phyloP scores from a whole-genome alignment of 2,329 filamentous ascomycete species.

The Ambrosiella xylebori region DNA sequence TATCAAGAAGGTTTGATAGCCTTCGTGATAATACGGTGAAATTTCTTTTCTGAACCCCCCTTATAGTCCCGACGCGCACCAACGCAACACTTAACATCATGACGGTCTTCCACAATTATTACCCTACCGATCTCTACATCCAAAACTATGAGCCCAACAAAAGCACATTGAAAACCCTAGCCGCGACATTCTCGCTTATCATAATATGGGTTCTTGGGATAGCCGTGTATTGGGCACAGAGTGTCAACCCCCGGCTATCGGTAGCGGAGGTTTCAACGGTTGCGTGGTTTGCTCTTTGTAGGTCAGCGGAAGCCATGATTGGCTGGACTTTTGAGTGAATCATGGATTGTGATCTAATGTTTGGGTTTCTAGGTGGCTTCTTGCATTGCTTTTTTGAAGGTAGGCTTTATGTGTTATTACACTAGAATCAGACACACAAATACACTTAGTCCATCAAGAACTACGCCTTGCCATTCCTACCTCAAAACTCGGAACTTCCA shows the following conservation, averaged over 20 bases:
- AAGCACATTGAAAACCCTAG: conserved; percentile 22
- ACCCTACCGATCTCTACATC: conserved; percentile 46
- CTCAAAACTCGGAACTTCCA: too few species aligned
- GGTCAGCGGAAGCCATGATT: neutral
- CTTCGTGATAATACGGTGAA: too few species aligned
- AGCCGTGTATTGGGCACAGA: neutral
- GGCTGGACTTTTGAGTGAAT: neutral
- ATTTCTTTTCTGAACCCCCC: too few species aligned
- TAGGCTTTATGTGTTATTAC: conserved; percentile 17
- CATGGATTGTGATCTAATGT: too few species aligned
- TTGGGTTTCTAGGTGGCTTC: conserved; percentile 32
- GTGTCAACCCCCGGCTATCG: neutral
- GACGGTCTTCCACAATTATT: conserved; percentile 46
- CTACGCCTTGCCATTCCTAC: neutral
- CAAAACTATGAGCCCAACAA: conserved; percentile 49
- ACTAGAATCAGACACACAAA: neutral
- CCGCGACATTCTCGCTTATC: neutral
- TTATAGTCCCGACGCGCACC: neutral
- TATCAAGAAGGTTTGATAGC: too few species aligned
- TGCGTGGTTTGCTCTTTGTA: conserved; percentile 10
- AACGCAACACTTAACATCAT: neutral
- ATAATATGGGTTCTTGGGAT: conserved; percentile 1
- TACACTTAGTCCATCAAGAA: neutral
- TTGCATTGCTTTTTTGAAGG: conserved; percentile 75
- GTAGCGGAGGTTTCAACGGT: conserved; percentile 1